Conservation (phyloP, 179 eudicot genomes). For the Sideroxylon spinosum region DNA sequence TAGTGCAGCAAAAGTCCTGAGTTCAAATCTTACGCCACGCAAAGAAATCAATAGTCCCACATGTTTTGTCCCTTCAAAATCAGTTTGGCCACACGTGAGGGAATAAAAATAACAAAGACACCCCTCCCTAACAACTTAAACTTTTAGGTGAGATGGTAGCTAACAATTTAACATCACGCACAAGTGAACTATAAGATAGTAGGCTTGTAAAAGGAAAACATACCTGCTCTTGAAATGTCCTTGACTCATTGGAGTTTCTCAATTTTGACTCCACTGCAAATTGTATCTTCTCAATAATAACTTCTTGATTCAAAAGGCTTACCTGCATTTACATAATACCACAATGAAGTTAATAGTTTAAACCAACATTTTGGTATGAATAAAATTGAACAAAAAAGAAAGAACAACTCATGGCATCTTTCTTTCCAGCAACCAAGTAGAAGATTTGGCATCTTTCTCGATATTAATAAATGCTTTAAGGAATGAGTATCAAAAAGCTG, state of each 20-base stretch:
- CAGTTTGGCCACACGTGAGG: too few species aligned
- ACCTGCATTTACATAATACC: conserved; percentile 43
- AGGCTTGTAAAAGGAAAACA: neutral
- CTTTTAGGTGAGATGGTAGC: too few species aligned
- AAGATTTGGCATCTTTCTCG: neutral
- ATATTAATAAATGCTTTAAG: too few species aligned
- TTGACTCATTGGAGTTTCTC: conserved; percentile 72
- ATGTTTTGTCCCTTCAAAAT: too few species aligned
- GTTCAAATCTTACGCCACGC: too few species aligned
- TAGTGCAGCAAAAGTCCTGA: too few species aligned
- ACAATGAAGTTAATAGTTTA: neutral
- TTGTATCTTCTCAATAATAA: conserved; percentile 89
- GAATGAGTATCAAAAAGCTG: too few species aligned
- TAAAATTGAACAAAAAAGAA: neutral
- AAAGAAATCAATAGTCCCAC: too few species aligned
- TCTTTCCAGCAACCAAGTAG: neutral
- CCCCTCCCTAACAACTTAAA: neutral
- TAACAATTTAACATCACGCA: too few species aligned
- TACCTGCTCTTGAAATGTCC: conserved; percentile 87
- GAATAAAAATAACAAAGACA: too few species aligned
- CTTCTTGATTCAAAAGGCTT: conserved; percentile 95
- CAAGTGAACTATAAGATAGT: conserved; percentile 1
- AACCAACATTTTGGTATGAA: conserved; percentile 8
- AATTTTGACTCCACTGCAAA: conserved; percentile 64
- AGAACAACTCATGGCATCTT: neutral